Base-by-base conservation (phyloP, 805 yeast genomes). In the Nakazawaea ishiwadae region DNA sequence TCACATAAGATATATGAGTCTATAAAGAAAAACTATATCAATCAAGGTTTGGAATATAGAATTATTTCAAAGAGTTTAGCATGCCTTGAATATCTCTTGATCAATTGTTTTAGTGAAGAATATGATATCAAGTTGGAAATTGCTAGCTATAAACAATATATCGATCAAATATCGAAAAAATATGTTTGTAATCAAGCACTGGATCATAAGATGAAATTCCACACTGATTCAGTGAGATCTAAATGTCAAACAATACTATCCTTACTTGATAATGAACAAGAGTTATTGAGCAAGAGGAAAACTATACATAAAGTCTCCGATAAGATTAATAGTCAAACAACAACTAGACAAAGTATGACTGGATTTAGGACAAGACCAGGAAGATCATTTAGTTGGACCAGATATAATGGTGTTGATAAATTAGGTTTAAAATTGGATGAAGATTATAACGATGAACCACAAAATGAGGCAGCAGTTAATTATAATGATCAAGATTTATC, bases 11-110 rank as follows among this genome's bases (percentile, higher is more conserved):
- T 53, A 9, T 48, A 51, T 29, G 46, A 48, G 8, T 40, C 44
- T 9, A 17, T 59, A 12, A 59, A 58, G 44, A 56, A 56, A 39
- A 43, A 44, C 2, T 41, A 52, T 12, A 48, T 59, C 12, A 57
- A 54, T 12, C 50, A 48, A 21, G 64, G 64, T 1, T 51, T 52
- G 32, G 64, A 58, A 37, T 54, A 48, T 43, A 43, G 54, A 12
- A 52, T 52, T 8, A 42, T 58, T 11, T 40, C 51, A 16, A 59
- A 58, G 44, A 52, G 61, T 34, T 43, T 59, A 14, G 49, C 42
- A 20, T 35, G 57, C 12, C 35, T 56, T 26, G 61, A 58, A 34
- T 53, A 54, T 35, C 38, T 59, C 4, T 32, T 54, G 9, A 24
- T 56, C n/a, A 48, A 58, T 42, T 56, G 64, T 43, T 57, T 45